These are phyloP conservation scores for Helianthus tuberosus DNA, from an alignment of 129 eudicot species.

Conservation along the genomic window DNA sequence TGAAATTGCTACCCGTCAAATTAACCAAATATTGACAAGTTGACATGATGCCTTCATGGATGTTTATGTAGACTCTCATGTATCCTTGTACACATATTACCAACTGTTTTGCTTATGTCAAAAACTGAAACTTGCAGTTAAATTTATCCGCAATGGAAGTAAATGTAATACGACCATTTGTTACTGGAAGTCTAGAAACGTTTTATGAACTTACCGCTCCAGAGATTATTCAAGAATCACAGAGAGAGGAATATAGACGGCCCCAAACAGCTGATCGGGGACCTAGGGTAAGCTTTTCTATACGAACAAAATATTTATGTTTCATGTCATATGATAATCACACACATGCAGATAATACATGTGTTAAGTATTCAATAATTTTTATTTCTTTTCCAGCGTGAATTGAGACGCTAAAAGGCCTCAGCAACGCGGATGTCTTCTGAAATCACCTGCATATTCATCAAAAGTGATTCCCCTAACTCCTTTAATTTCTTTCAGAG, in stretches of 20 bases:
- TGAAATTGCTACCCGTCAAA: too few species aligned
- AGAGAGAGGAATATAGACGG: slow-evolving; percentile 54
- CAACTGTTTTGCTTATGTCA: slow-evolving; percentile 6
- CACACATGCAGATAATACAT: neutral
- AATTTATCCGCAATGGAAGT: slow-evolving; percentile 99
- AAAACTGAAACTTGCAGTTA: slow-evolving; percentile 49
- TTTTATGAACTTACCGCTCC: slow-evolving; percentile 85
- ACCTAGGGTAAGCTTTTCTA: slow-evolving; percentile 64
- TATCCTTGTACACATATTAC: neutral
- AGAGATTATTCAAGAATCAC: slow-evolving; percentile 76
- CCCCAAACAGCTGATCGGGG: slow-evolving; percentile 74
- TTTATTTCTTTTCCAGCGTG: slow-evolving; percentile 50
- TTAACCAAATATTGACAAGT: too few species aligned
- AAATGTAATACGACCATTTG: slow-evolving; percentile 87
- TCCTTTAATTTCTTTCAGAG: neutral
- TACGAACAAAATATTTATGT: neutral
- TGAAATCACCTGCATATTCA: neutral
- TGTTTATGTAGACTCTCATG: too few species aligned
- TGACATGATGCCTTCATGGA: too few species aligned
- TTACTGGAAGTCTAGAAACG: slow-evolving; percentile 70
- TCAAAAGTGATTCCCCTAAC: slow-evolving; percentile 9
- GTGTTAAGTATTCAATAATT: neutral
- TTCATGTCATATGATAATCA: neutral
- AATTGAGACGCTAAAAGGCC: slow-evolving; percentile 47
- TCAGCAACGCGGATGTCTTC: neutral